phyloP scores from a whole-genome alignment of 2,329 filamentous ascomycete species.

The Sporothrix pseudoabietina region DNA sequence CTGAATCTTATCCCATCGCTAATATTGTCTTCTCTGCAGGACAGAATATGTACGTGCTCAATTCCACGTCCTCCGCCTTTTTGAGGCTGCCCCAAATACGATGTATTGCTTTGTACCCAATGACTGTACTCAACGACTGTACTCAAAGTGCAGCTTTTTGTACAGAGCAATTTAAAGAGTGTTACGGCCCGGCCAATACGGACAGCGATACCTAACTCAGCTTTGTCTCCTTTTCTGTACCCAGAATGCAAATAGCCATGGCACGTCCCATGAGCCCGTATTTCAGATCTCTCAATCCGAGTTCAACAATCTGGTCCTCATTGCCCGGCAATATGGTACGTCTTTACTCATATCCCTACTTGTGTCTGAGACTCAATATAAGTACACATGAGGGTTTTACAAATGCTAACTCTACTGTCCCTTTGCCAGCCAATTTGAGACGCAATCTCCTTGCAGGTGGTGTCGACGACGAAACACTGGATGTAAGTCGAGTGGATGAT shows the following conservation, averaged over 20 bases:
- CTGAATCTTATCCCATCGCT: not conserved
- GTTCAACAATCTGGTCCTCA: conserved; percentile 60
- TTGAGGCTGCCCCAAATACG: not conserved
- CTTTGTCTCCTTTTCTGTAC: not conserved
- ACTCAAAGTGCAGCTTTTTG: not conserved
- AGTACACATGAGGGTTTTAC: too few species aligned
- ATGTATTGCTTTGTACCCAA: not conserved
- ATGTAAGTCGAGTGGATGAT: conserved; percentile 7
- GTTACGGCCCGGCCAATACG: not conserved
- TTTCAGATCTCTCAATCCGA: conserved; percentile 56
- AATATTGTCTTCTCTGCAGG: not conserved
- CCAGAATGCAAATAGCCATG: conserved; percentile 49
- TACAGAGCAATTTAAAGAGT: not conserved
- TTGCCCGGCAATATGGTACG: conserved; percentile 58
- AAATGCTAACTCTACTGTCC: not conserved
- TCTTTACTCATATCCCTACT: not conserved
- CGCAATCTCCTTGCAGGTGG: conserved; percentile 55
- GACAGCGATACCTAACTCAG: not conserved
- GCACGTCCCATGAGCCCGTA: not conserved
- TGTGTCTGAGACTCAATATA: not conserved
- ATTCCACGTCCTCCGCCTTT: not conserved
- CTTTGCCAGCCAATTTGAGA: conserved; percentile 46
- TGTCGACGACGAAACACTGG: conserved; percentile 47
- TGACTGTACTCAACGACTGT: too few species aligned
- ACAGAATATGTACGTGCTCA: not conserved